Conservation (phyloP, 1,284 basidiomycete species). For the Ustilago xerochloae region DNA sequence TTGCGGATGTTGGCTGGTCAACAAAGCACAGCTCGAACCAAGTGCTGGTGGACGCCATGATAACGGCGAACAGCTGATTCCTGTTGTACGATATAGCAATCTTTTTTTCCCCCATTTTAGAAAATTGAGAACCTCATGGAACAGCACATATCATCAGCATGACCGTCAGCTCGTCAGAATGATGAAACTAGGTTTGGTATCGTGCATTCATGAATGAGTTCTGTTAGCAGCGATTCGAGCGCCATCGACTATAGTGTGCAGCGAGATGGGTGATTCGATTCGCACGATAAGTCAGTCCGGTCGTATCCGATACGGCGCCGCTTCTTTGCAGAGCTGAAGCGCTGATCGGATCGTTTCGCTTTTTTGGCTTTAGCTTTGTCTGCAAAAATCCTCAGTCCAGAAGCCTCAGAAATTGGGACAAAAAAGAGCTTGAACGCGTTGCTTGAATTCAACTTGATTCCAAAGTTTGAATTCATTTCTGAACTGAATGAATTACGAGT, state of each 20-base stretch:
- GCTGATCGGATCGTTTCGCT: conserved; percentile 36
- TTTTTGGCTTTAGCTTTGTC: neutral
- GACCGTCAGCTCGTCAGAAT: too few species aligned
- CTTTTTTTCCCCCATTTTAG: neutral
- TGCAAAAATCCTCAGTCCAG: too few species aligned
- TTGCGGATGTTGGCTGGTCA: conserved; percentile 42
- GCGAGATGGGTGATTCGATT: neutral
- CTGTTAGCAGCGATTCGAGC: too few species aligned
- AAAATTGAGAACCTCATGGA: neutral
- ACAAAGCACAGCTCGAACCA: conserved; percentile 26
- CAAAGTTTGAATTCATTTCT: neutral
- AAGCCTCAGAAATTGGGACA: neutral
- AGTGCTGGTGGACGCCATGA: conserved; percentile 34
- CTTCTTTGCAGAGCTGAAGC: neutral
- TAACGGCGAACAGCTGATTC: neutral
- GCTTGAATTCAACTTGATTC: neutral
- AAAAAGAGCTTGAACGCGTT: neutral
- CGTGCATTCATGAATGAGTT: too few species aligned
- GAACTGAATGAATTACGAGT: too few species aligned
- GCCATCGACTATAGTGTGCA: too few species aligned
- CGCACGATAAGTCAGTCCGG: conserved; percentile 32
- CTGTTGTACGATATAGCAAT: too few species aligned
- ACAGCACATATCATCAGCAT: too few species aligned
- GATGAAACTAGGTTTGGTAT: too few species aligned
- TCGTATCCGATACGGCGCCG: conserved; percentile 13